phyloP scores from a whole-genome alignment of 805 yeast species.

The Kodamaea nitidulidarum region DNA sequence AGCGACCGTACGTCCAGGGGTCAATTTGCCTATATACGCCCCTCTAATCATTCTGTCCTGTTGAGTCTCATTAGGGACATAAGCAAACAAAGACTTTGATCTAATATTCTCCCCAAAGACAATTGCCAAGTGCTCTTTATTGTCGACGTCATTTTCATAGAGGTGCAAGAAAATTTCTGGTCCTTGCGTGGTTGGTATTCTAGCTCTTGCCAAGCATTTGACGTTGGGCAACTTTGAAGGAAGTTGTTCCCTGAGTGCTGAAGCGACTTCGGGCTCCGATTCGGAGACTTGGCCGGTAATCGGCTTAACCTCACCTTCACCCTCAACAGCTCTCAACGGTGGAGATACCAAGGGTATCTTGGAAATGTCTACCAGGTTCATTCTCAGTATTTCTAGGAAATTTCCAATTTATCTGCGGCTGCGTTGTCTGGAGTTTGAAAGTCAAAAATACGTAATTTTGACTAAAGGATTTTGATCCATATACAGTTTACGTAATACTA shows the following conservation, averaged over 20 bases:
- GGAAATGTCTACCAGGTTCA: constrained; percentile 8
- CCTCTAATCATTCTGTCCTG: constrained; percentile 97
- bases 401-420: background rate
- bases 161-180: constrained; percentile 91
- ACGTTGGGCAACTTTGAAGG: constrained; percentile 68
- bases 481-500: background rate
- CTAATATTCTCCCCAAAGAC: constrained; percentile 93
- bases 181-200: constrained; percentile 94
- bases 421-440: background rate
- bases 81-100: constrained; percentile 64
- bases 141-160: constrained; percentile 79
- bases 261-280: constrained; percentile 11
- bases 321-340: constrained; percentile 7
- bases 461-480: constrained; percentile 2
- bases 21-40: constrained; percentile 85
- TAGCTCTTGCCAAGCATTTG: constrained; percentile 85
- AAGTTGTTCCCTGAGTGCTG: constrained; percentile 25
- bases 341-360: constrained; percentile 15
- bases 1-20: constrained; percentile 78
- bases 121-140: constrained; percentile 93
- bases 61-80: constrained; percentile 70
- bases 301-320: background rate
- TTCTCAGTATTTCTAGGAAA: background rate
- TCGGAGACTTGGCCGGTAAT: background rate
- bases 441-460: constrained; percentile 4